Evolutionary conservation across 805 yeast genomes (phyloP), one percentile per base, ranked within the genome.

Genomic region (Candida chauliodis): DNA sequence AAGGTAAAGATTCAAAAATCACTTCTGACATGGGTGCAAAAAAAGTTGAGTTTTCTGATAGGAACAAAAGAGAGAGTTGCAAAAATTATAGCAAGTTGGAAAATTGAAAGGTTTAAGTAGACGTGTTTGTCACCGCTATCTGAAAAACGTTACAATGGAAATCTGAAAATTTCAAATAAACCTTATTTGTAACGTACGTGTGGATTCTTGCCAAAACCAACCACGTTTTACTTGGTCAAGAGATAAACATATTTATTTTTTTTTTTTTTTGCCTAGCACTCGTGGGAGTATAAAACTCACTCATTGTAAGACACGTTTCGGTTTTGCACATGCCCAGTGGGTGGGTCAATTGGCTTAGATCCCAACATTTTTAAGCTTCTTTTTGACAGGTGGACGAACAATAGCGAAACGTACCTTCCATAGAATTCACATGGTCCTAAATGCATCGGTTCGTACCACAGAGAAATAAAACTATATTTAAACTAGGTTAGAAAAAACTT

Each of bases 1-100:
- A 30, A 16, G 46, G 44, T 16, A 37, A 28, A 4, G 37, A 14
- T 33, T 42, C 45, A 31, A 41, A 30, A 2, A 40, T n/a, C 4
- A 38, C 14, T 9, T 27, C 42, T 20, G 42, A 36, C 47, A 37
- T 40, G 30, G 30, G 5, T 27, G 30, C 30, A 27, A 27, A 27
- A 27, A n/a, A 8, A 23, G 31, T 28, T 28, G 31, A 28, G 28
- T 25, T 25, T 25, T 25, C 14, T n/a, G 25, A 8, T 10, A 25
- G 13, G 5, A 6, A 15, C 28, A 8, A 25, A 25, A 8, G 11
- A 22, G 30, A 22, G 28, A 18, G 36, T 33, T n/a, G n/a, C n/a
- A n/a, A n/a, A n/a, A n/a, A n/a, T n/a, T n/a, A n/a, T 7, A 18
- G 31, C 5, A 20, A 21, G 24, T 16, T 33, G 36, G 5, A 33